These are phyloP conservation scores for Didymella lethalis DNA, from an alignment of 2,329 filamentous ascomycete genomes.

Conservation along the genomic window DNA sequence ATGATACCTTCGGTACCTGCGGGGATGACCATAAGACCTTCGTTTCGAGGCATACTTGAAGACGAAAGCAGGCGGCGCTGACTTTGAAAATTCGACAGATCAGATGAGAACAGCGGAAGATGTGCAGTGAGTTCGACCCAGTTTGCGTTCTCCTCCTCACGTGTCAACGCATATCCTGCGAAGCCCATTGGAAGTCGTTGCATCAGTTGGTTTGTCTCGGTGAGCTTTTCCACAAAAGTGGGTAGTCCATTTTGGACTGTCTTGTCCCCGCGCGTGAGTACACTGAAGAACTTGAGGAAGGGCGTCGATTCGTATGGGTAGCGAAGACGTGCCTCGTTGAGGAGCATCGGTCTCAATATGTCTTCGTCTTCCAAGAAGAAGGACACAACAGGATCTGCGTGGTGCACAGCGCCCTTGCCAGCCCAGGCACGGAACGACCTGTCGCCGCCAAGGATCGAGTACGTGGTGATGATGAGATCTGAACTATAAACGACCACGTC, in stretches of 20 bases:
- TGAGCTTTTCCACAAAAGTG: conserved; percentile 67
- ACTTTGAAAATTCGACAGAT: conserved; percentile 28
- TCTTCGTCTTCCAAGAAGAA: conserved; percentile 64
- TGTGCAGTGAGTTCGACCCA: conserved; percentile 72
- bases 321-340: conserved; percentile 74
- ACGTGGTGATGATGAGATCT: conserved; percentile 71
- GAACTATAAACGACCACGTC: conserved; percentile 73
- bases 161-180: conserved; percentile 75
- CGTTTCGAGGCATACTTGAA: conserved; percentile 15
- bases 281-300: conserved; percentile 75
- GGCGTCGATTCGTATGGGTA: conserved; percentile 88
- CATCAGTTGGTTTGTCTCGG: conserved; percentile 76
- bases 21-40: conserved; percentile 67
- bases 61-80: conserved; percentile 37
- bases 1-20: conserved; percentile 74
- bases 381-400: conserved; percentile 52
- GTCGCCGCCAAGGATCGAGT: conserved; percentile 68
- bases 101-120: conserved; percentile 67
- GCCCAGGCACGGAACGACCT: conserved; percentile 48
- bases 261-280: conserved; percentile 61
- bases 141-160: conserved; percentile 87
- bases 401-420: conserved; percentile 27
- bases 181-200: conserved; percentile 77
- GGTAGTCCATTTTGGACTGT: conserved; percentile 59
- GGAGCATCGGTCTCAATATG: conserved; percentile 64